phyloP scores from a whole-genome alignment of 2,329 filamentous ascomycete genomes.

The Colletotrichum scovillei region DNA sequence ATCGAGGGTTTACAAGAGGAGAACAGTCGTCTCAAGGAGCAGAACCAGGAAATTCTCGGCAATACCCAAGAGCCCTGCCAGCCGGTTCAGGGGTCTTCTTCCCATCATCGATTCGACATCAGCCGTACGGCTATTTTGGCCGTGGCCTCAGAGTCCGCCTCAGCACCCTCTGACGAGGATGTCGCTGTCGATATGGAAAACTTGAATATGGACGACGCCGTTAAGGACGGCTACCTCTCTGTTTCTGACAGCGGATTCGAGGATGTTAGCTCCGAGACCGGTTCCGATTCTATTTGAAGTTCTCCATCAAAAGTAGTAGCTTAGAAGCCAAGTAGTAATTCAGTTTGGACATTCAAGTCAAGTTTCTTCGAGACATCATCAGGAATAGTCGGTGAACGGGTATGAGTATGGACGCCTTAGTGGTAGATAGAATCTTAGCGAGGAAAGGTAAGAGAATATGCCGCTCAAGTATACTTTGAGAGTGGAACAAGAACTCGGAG shows the following conservation, averaged over 20 bases:
- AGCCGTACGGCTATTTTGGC: not conserved
- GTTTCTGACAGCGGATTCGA: constrained; percentile 5
- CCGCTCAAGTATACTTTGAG: not conserved
- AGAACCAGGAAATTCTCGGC: not conserved
- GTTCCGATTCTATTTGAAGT: not conserved
- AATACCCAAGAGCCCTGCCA: not conserved
- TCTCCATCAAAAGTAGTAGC: no score
- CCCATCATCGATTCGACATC: not conserved
- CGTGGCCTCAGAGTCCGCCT: not conserved
- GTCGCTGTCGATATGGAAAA: not conserved
- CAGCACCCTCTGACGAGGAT: not conserved
- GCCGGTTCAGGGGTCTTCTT: not conserved
- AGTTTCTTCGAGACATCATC: not conserved
- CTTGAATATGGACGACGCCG: not conserved
- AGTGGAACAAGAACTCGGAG: not conserved
- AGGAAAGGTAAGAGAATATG: not conserved
- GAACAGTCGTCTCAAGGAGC: not conserved
- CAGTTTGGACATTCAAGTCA: not conserved
- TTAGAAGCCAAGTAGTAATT: not conserved
- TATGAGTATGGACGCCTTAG: not conserved
- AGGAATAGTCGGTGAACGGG: not conserved
- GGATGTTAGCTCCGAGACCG: not conserved
- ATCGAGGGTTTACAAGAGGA: not conserved
- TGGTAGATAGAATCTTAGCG: not conserved
- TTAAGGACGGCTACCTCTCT: not conserved